phyloP scores from a whole-genome alignment of 2,329 filamentous ascomycete species.

The Teratosphaeria zuluensis region DNA sequence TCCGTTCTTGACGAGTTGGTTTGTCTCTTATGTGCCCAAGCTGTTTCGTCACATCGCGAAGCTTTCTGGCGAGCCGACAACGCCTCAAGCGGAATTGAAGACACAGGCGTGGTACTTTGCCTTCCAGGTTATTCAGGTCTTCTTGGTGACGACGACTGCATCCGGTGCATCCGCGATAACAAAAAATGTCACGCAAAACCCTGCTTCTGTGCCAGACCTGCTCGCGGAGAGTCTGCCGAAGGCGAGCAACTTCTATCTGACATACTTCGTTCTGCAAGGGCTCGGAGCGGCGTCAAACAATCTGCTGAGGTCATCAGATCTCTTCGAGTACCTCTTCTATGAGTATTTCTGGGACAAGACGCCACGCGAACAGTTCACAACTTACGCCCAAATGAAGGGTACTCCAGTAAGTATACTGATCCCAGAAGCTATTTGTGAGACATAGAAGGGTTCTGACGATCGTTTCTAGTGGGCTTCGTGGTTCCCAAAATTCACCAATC shows the following conservation, averaged over 20 bases:
- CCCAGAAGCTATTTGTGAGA: too few species aligned
- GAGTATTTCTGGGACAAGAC: slow-evolving; percentile 30
- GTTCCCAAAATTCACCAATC: slow-evolving; percentile 39
- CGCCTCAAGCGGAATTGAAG: slow-evolving; percentile 35
- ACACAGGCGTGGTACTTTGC: slow-evolving; percentile 30
- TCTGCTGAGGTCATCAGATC: slow-evolving; percentile 24
- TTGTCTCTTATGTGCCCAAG: slow-evolving; percentile 26
- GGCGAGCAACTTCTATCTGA: slow-evolving; percentile 33
- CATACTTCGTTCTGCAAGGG: slow-evolving; percentile 32
- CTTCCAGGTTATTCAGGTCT: slow-evolving; percentile 34
- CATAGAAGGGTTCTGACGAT: too few species aligned
- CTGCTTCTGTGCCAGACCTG: slow-evolving; percentile 21
- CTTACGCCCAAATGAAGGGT: slow-evolving; percentile 33
- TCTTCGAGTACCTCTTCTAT: slow-evolving; percentile 25
- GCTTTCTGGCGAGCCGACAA: slow-evolving; percentile 29
- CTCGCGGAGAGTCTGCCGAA: slow-evolving; percentile 28
- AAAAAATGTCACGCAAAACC: slow-evolving; percentile 25
- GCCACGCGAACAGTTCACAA: slow-evolving; percentile 37
- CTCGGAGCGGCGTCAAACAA: slow-evolving; percentile 21
- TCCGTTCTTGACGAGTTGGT: slow-evolving; percentile 23
- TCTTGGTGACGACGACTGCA: slow-evolving; percentile 31
- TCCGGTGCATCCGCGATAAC: slow-evolving; percentile 28
- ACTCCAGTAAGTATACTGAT: too few species aligned
- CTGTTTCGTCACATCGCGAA: slow-evolving; percentile 26
- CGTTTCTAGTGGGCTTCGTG: slow-evolving; percentile 39